These are phyloP conservation scores for Planoprotostelium fungivorum DNA, from an alignment of 78 protist species.

Conservation along the genomic window DNA sequence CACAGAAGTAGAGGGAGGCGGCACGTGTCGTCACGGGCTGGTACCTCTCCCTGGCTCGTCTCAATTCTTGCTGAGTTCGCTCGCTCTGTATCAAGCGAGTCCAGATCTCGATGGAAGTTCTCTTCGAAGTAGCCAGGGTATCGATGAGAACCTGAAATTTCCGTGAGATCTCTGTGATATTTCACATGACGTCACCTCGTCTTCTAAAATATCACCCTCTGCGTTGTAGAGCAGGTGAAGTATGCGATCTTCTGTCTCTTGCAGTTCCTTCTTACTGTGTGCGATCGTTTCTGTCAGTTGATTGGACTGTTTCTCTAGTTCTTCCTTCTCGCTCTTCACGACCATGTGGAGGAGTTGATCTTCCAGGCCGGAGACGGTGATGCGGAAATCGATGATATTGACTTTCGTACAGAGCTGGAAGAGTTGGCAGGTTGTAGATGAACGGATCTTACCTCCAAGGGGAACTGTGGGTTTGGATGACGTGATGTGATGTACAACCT, in stretches of 20 bases:
- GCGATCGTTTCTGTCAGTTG: conserved; percentile 20
- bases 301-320: conserved; percentile 45
- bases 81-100: conserved; percentile 13
- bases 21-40: conserved; percentile 59
- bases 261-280: conserved; percentile 33
- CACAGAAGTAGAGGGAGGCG: conserved; percentile 71
- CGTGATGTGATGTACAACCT: conserved; percentile 75
- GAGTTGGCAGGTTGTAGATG: neutral
- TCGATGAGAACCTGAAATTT: too few relatives aligned
- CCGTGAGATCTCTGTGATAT: too few relatives aligned
- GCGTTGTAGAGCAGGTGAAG: conserved; percentile 55
- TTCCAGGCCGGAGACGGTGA: conserved; percentile 81
- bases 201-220: conserved; percentile 71
- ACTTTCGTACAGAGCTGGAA: conserved; percentile 66
- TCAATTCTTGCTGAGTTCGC: conserved; percentile 36
- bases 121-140: conserved; percentile 63
- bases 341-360: conserved; percentile 84
- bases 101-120: conserved; percentile 34
- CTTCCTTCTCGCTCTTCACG: conserved; percentile 63
- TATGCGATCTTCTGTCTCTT: conserved; percentile 66
- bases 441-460: conserved; percentile 56
- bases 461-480: conserved; percentile 78
- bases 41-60: conserved; percentile 46
- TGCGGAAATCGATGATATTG: conserved; percentile 77
- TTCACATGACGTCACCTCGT: conserved; percentile 59